phyloP scores from a whole-genome alignment of 2,329 filamentous ascomycete genomes.

The Diplodia mutila region DNA sequence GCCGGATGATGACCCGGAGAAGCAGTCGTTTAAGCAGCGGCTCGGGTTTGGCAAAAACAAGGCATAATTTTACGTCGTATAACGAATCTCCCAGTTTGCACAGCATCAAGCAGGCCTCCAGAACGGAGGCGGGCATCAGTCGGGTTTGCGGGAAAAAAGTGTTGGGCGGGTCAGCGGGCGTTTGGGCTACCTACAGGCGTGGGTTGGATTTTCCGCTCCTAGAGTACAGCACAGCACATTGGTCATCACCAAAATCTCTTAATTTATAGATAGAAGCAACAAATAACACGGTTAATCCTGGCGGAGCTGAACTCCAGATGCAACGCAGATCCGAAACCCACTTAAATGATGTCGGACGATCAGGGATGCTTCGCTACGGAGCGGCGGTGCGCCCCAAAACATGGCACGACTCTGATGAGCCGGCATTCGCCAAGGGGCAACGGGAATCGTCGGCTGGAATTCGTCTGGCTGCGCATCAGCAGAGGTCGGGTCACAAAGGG shows the following conservation, averaged over 20 bases:
- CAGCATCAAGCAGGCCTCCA: not conserved
- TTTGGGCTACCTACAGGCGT: not conserved
- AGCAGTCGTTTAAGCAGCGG: constrained; percentile 1
- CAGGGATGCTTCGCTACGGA: constrained; percentile 18
- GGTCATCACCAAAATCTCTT: constrained; percentile 2
- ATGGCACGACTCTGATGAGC: constrained; percentile 3
- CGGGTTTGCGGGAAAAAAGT: constrained; percentile 6
- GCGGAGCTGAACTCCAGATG: not conserved
- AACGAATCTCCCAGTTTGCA: constrained; percentile 19
- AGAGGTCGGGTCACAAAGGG: constrained; percentile 20
- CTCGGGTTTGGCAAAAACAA: constrained; percentile 13
- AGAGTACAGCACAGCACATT: constrained; percentile 3
- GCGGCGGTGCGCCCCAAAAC: constrained; percentile 20
- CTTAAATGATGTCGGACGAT: constrained; percentile 22
- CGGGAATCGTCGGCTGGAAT: constrained; percentile 8
- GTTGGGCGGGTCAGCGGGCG: constrained; percentile 13
- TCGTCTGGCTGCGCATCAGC: not conserved
- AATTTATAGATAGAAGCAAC: constrained; percentile 6
- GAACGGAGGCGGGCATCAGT: not conserved
- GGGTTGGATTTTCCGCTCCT: not conserved
- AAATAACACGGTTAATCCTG: not conserved
- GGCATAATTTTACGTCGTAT: constrained; percentile 17
- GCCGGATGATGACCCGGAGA: constrained; percentile 22
- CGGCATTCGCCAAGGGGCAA: constrained; percentile 13
- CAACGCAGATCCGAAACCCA: constrained; percentile 18